These are phyloP conservation scores for Plasmodium gaboni DNA, from an alignment of 169 alveolate genomes.

Conservation along the genomic window DNA sequence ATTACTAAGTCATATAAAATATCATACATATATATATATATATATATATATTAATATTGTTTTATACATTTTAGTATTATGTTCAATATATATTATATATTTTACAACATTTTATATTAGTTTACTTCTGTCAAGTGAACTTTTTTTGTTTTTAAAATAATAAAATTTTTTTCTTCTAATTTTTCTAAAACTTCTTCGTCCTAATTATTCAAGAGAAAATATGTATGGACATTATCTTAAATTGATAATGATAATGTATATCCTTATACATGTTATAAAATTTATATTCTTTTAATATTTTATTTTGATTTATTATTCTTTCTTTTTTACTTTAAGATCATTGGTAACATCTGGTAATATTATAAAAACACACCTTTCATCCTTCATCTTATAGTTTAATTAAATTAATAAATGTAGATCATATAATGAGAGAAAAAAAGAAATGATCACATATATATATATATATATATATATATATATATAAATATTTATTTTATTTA, in stretches of 20 bases:
- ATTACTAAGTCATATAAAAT: background rate
- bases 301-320: background rate
- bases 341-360: slow-evolving; percentile 73
- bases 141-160: slow-evolving; percentile 58
- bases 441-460: too few relatives aligned
- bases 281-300: background rate
- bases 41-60: background rate
- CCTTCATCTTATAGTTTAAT: slow-evolving; percentile 44
- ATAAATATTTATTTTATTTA: too few relatives aligned
- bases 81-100: too few relatives aligned
- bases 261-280: slow-evolving; percentile 10
- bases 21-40: slow-evolving; percentile 12
- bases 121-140: slow-evolving; percentile 73
- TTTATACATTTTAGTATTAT: background rate
- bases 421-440: too few relatives aligned
- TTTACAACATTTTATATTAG: too few relatives aligned
- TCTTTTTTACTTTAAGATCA: slow-evolving; percentile 62
- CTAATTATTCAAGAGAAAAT: slow-evolving; percentile 19
- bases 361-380: slow-evolving; percentile 68
- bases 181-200: slow-evolving; percentile 72
- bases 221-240: background rate
- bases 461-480: too few relatives aligned
- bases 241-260: slow-evolving; percentile 1
- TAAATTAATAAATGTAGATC: background rate
- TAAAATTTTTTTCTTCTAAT: slow-evolving; percentile 64